Conservation (phyloP, 1,284 basidiomycete species). For the Ceratobasidium sp. region DNA sequence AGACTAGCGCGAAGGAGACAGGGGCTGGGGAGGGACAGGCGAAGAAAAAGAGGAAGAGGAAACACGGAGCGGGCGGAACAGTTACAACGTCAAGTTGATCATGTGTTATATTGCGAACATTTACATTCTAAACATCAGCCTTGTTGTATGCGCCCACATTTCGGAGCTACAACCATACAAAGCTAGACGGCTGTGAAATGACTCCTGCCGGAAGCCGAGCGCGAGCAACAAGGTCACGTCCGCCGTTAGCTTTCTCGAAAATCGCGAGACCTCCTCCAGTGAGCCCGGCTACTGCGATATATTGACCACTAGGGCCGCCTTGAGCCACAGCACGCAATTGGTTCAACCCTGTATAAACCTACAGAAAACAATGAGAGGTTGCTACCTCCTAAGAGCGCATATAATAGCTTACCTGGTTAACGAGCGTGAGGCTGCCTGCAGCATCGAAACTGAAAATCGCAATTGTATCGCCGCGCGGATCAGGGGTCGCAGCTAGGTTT, state of each 20-base stretch:
- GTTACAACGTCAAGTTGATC: conserved; percentile 10
- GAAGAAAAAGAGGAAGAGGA: conserved; percentile 39
- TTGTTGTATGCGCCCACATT: background rate
- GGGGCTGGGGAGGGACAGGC: background rate
- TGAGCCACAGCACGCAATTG: conserved; percentile 75
- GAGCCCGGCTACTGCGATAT: conserved; percentile 68
- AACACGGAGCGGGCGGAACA: conserved; percentile 11
- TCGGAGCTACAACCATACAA: conserved; percentile 46
- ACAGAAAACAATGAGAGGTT: background rate
- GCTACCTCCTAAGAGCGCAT: too few relatives aligned
- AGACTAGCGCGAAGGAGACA: background rate
- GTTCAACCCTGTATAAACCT: conserved; percentile 72
- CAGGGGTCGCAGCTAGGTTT: conserved; percentile 55
- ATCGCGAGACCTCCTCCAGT: conserved; percentile 71
- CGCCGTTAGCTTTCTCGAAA: conserved; percentile 66
- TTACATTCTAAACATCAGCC: background rate
- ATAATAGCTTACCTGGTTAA: conserved; percentile 59
- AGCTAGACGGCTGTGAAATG: conserved; percentile 48
- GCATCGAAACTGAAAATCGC: conserved; percentile 47
- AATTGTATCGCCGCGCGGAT: conserved; percentile 54
- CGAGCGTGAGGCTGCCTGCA: conserved; percentile 54
- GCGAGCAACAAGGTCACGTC: conserved; percentile 56
- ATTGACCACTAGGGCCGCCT: conserved; percentile 67
- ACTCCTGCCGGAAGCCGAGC: conserved; percentile 42
- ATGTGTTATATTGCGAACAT: background rate